Evolutionary conservation across 2,329 filamentous ascomycete species (phyloP).

Genomic region (Monilinia fructicola): DNA sequence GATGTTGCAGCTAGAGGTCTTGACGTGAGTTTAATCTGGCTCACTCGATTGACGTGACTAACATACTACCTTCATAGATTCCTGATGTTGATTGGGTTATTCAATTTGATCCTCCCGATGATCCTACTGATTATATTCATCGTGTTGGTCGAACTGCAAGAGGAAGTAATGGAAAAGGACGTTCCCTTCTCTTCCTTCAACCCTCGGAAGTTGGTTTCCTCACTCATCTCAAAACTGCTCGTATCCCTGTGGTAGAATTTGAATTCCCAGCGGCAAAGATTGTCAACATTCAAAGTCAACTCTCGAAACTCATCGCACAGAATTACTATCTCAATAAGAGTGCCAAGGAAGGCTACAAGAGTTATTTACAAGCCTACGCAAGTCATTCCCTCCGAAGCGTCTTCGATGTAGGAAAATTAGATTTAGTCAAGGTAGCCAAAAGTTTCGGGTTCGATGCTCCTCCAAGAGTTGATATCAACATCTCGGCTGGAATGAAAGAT

Average conservation of each 20-base stretch:
- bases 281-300: constrained; percentile 82
- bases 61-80: constrained; percentile 53
- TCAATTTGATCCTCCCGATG: constrained; percentile 92
- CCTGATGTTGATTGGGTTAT: constrained; percentile 95
- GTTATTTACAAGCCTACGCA: constrained; percentile 93
- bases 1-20: constrained; percentile 94
- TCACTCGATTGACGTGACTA: constrained; percentile 5
- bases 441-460: constrained; percentile 77
- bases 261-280: constrained; percentile 93
- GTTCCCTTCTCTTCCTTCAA: constrained; percentile 89
- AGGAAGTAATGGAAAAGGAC: constrained; percentile 78
- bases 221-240: constrained; percentile 83
- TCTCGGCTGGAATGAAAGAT: constrained; percentile 74
- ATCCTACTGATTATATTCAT: constrained; percentile 89
- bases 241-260: constrained; percentile 93
- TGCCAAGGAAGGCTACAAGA: constrained; percentile 75
- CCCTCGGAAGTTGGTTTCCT: constrained; percentile 92
- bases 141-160: constrained; percentile 92
- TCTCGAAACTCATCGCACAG: constrained; percentile 89
- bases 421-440: constrained; percentile 81
- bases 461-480: constrained; percentile 74
- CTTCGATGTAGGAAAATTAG: constrained; percentile 79
- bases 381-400: constrained; percentile 80
- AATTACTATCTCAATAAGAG: constrained; percentile 97
- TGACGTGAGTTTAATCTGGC: constrained; percentile 57